These are phyloP conservation scores for Pezicula radicicola DNA, from an alignment of 2,329 filamentous ascomycete genomes.

Conservation along the genomic window DNA sequence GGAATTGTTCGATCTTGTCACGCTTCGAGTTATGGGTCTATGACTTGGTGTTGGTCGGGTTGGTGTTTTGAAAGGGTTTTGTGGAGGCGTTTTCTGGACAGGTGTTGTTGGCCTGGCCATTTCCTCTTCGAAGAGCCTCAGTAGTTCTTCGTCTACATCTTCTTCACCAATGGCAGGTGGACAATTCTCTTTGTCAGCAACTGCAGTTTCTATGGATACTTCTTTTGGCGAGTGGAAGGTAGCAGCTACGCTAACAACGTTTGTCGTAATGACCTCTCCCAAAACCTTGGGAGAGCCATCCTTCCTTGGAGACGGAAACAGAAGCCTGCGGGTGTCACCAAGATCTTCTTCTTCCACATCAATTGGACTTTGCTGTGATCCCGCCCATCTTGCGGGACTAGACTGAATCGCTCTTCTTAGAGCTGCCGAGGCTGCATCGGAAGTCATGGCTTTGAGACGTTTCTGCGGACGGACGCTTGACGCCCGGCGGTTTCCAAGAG, in stretches of 20 bases:
- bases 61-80: constrained; percentile 30
- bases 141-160: constrained; percentile 24
- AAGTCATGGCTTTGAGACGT: constrained; percentile 25
- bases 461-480: constrained; percentile 23
- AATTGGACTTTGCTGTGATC: constrained; percentile 56
- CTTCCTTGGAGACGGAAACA: constrained; percentile 76
- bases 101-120: constrained; percentile 27
- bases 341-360: constrained; percentile 45
- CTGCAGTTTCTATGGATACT: constrained; percentile 12
- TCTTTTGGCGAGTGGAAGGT: constrained; percentile 30
- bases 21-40: constrained; percentile 27
- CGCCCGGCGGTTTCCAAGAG: constrained; percentile 15
- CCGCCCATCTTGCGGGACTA: constrained; percentile 37
- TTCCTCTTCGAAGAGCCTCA: constrained; percentile 28
- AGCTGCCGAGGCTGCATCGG: constrained; percentile 25
- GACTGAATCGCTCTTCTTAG: constrained; percentile 29
- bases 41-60: constrained; percentile 28
- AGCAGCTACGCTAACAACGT: constrained; percentile 43
- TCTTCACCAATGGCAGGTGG: constrained; percentile 15
- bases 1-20: constrained; percentile 24
- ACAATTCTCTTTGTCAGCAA: constrained; percentile 26
- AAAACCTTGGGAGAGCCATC: constrained; percentile 60
- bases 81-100: constrained; percentile 11
- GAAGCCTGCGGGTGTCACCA: constrained; percentile 61
- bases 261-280: constrained; percentile 49